These are phyloP conservation scores for Houttuynia cordata DNA, from an alignment of 164 flowering plant genomes.

Conservation along the genomic window DNA sequence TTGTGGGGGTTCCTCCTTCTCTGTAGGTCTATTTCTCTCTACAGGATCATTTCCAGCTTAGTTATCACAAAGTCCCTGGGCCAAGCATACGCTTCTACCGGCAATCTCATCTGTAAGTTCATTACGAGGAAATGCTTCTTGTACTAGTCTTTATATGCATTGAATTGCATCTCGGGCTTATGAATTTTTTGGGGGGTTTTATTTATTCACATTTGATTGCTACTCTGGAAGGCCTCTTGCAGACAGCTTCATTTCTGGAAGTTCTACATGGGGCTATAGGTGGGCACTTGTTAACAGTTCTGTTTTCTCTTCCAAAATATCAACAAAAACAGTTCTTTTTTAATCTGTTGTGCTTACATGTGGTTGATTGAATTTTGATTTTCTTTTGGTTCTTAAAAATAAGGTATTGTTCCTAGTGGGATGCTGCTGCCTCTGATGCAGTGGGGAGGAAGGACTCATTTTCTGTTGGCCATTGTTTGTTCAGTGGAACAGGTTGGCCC, in stretches of 20 bases:
- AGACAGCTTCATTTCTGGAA: conserved; percentile 53
- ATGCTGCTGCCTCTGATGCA: conserved; percentile 59
- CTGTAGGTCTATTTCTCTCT: conserved; percentile 44
- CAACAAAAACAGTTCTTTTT: no score
- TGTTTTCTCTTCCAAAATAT: no score
- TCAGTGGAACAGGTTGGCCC: conserved; percentile 37
- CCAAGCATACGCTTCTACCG: conserved; percentile 50
- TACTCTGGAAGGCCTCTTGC: conserved; percentile 40
- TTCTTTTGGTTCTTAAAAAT: neutral
- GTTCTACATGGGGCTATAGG: conserved; percentile 77
- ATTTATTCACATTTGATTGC: neutral
- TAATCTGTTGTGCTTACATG: no score
- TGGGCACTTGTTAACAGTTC: conserved; percentile 14
- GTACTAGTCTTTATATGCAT: neutral
- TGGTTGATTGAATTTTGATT: neutral
- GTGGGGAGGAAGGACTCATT: conserved; percentile 80
- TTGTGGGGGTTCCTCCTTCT: neutral
- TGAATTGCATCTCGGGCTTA: neutral
- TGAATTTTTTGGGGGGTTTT: neutral
- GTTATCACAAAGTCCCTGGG: conserved; percentile 25
- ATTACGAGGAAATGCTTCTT: neutral
- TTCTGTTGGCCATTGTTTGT: conserved; percentile 45
- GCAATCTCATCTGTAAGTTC: conserved; percentile 42
- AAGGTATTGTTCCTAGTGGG: conserved; percentile 74
- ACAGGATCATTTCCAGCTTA: conserved; percentile 24